phyloP scores from a whole-genome alignment of 2,329 filamentous ascomycete species.

The Cladosporium sphaerospermum region DNA sequence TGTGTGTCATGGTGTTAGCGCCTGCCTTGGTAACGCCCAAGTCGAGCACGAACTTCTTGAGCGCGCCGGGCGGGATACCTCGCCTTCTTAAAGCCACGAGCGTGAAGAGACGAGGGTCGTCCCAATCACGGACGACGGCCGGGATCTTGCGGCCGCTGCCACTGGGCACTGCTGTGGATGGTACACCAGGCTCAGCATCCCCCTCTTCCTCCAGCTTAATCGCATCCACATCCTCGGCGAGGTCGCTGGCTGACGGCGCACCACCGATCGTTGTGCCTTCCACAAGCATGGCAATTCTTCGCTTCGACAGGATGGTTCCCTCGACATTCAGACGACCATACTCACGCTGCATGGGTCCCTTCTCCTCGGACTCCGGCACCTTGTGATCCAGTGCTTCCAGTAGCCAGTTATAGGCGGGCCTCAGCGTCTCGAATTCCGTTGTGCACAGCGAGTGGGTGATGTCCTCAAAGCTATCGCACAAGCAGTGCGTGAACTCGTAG shows the following conservation, averaged over 20 bases:
- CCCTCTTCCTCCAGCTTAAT: conserved; percentile 40
- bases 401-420: conserved; percentile 87
- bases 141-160: conserved; percentile 30
- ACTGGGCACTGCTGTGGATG: conserved; percentile 18
- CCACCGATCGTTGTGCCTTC: conserved; percentile 48
- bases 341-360: conserved; percentile 79
- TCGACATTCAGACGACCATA: conserved; percentile 72
- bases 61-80: conserved; percentile 80
- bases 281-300: conserved; percentile 74
- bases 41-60: conserved; percentile 85
- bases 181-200: conserved; percentile 27
- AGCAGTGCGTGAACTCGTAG: conserved; percentile 80
- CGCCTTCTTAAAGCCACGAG: conserved; percentile 76
- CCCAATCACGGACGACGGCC: conserved; percentile 71
- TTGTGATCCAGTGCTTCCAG: conserved; percentile 77
- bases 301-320: conserved; percentile 82
- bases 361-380: conserved; percentile 52
- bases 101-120: conserved; percentile 85
- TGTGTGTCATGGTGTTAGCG: conserved; percentile 69
- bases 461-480: conserved; percentile 86
- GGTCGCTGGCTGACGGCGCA: conserved; percentile 20
- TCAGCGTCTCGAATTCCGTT: conserved; percentile 78
- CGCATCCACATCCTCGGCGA: conserved; percentile 27
- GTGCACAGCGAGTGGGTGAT: conserved; percentile 93
- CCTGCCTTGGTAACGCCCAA: conserved; percentile 80